Percentiles rank a stretch among this genome's conserved stretches.
These are phyloP conservation scores for Trichoderma gracile DNA, from an alignment of 2,329 filamentous ascomycete genomes.

Conservation along the genomic window DNA sequence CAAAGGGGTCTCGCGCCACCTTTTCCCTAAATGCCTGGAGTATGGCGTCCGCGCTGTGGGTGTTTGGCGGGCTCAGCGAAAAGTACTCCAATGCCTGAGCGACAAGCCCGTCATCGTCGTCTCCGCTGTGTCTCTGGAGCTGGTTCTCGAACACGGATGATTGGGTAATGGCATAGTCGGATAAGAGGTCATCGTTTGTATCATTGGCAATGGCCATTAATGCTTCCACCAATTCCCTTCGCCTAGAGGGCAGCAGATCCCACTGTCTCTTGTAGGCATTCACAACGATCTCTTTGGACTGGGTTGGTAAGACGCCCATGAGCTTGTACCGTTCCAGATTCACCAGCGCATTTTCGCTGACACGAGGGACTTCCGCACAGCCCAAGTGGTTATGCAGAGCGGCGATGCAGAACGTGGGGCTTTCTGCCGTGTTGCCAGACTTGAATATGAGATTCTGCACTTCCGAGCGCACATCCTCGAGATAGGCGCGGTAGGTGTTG, in stretches of 20 bases:
- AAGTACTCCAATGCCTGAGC: constrained; percentile 40
- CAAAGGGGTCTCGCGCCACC: constrained; percentile 36
- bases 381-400: constrained; percentile 39
- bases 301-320: constrained; percentile 43
- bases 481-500: constrained; percentile 48
- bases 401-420: constrained; percentile 35
- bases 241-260: constrained; percentile 38
- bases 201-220: constrained; percentile 42
- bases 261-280: constrained; percentile 46
- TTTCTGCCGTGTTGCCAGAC: constrained; percentile 37
- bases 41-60: constrained; percentile 39
- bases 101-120: constrained; percentile 38
- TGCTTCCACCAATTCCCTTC: constrained; percentile 38
- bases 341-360: constrained; percentile 35
- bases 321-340: constrained; percentile 40
- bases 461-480: constrained; percentile 53
- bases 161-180: constrained; percentile 43
- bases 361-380: constrained; percentile 36
- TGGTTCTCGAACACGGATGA: constrained; percentile 45
- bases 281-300: constrained; percentile 39
- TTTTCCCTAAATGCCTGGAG: constrained; percentile 41
- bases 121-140: constrained; percentile 32
- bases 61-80: constrained; percentile 40
- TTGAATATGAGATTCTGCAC: constrained; percentile 47
- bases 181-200: constrained; percentile 38